A percentile compares a stretch with the other conserved stretches of the same genome.
phyloP scores from a whole-genome alignment of 1,284 basidiomycete species.

The Cutaneotrichosporon daszewskae region DNA sequence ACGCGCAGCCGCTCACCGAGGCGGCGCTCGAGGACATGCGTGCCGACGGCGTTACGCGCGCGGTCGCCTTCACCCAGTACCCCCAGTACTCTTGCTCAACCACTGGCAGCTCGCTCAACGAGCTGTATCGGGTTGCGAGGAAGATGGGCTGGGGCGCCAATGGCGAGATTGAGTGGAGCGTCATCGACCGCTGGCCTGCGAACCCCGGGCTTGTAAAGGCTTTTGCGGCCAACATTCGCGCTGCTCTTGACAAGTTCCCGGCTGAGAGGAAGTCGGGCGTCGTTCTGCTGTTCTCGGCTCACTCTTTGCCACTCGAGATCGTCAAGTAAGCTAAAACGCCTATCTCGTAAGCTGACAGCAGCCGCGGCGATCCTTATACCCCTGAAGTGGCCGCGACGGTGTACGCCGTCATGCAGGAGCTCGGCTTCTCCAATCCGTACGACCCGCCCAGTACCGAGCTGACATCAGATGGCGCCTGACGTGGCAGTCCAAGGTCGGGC shows the following conservation, averaged over 20 bases:
- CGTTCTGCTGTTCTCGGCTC: constrained; percentile 92
- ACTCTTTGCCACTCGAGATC: constrained; percentile 94
- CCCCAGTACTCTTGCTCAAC: constrained; percentile 99
- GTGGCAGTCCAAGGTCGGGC: constrained; percentile 98
- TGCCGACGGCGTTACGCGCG: constrained; percentile 83
- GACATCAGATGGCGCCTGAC: constrained; percentile 70
- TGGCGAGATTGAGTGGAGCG: constrained; percentile 80
- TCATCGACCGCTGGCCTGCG: constrained; percentile 96
- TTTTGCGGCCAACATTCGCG: constrained; percentile 80
- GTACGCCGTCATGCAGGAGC: constrained; percentile 76
- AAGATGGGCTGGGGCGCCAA: constrained; percentile 51
- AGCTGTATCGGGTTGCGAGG: constrained; percentile 61
- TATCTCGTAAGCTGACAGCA: constrained; percentile 48
- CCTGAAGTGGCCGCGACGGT: constrained; percentile 94
- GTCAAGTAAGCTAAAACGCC: constrained; percentile 59
- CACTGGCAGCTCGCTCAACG: constrained; percentile 93
- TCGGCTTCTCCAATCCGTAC: constrained; percentile 60
- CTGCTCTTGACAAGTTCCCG: constrained; percentile 74
- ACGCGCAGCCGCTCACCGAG: constrained; percentile 83
- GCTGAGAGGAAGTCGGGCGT: constrained; percentile 62
- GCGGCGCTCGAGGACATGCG: constrained; percentile 78
- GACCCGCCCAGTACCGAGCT: constrained; percentile 25
- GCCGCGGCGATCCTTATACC: constrained; percentile 96
- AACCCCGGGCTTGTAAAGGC: constrained; percentile 91
- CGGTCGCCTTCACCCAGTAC: constrained; percentile 96